These are phyloP conservation scores for Microcos paniculata DNA, from an alignment of 345 rosid species.

Conservation along the genomic window DNA sequence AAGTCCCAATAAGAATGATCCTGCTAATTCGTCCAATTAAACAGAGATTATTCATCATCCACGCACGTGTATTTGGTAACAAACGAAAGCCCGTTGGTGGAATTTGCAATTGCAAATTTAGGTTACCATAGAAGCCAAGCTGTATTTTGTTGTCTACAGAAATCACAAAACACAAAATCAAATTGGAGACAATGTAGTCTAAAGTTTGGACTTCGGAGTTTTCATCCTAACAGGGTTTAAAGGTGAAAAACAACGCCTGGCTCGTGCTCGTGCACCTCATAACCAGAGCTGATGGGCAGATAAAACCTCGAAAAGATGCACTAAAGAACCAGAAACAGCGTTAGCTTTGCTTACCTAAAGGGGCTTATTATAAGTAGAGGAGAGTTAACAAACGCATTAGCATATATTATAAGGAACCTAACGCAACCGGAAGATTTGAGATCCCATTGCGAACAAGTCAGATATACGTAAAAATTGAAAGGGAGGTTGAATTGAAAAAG, in stretches of 20 bases:
- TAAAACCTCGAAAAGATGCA: not conserved
- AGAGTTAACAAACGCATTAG: too few relatives aligned
- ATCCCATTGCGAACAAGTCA: not conserved
- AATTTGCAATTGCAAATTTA: not conserved
- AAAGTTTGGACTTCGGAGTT: not conserved
- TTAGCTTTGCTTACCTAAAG: not conserved
- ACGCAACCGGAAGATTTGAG: not conserved
- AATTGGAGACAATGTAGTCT: not conserved
- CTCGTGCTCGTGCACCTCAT: not conserved
- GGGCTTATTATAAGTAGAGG: constrained; percentile 34
- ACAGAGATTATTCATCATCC: too few relatives aligned
- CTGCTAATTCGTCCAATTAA: too few relatives aligned
- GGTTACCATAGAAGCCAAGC: not conserved
- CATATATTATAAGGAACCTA: too few relatives aligned
- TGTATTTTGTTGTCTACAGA: not conserved
- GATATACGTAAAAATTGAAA: not conserved
- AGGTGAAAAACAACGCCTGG: not conserved
- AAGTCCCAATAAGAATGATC: too few relatives aligned
- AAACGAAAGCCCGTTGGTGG: too few relatives aligned
- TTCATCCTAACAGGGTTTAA: too few relatives aligned
- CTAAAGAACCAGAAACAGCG: not conserved
- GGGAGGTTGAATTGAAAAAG: not conserved
- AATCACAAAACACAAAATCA: not conserved
- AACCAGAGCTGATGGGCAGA: not conserved
- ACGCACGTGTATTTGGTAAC: too few relatives aligned